Evolutionary conservation across 2,329 filamentous ascomycete species (phyloP).

Genomic region (Aureobasidium pullulans): DNA sequence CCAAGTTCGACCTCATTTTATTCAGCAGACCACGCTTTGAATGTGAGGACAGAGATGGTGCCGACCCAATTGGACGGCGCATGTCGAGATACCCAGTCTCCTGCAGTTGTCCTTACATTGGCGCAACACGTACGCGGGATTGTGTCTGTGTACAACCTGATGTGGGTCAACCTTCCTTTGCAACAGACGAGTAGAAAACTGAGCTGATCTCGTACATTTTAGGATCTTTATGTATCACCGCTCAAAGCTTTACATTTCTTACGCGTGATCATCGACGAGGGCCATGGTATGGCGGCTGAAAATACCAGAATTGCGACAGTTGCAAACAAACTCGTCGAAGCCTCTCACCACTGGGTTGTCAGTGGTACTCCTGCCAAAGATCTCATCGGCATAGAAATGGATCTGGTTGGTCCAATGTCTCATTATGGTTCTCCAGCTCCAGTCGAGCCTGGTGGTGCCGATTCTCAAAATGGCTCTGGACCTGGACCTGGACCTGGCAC

Average conservation of each 20-base stretch:
- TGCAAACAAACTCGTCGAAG: constrained; percentile 43
- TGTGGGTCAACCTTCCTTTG: background rate
- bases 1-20: constrained; percentile 66
- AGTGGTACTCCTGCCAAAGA: constrained; percentile 85
- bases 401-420: constrained; percentile 34
- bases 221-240: constrained; percentile 48
- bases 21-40: constrained; percentile 72
- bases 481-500: background rate
- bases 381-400: constrained; percentile 66
- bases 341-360: constrained; percentile 78
- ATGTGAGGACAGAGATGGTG: constrained; percentile 49
- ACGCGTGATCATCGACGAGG: constrained; percentile 85
- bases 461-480: background rate
- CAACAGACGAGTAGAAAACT: background rate
- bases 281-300: constrained; percentile 71
- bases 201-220: background rate
- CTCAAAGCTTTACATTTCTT: constrained; percentile 73
- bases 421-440: background rate
- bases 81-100: constrained; percentile 20
- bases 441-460: background rate
- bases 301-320: constrained; percentile 52
- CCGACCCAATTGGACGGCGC: constrained; percentile 38
- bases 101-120: constrained; percentile 38
- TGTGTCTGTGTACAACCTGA: constrained; percentile 38
- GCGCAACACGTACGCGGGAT: constrained; percentile 34